phyloP scores from a whole-genome alignment of 2,329 filamentous ascomycete species.

The Arthrinium puccinioides region DNA sequence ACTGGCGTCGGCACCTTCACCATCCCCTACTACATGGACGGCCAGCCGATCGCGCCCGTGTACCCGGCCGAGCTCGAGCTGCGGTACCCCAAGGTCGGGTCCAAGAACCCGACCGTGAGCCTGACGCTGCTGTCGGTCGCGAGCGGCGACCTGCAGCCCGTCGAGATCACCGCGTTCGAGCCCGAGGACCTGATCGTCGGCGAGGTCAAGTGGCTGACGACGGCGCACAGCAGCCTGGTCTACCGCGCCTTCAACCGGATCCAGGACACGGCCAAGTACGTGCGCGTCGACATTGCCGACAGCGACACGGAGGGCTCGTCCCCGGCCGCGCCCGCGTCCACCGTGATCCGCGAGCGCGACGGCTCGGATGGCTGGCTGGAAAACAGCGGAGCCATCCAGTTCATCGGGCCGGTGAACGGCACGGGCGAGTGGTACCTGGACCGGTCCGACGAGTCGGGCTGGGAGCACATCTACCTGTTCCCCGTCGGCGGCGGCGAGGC shows the following conservation, averaged over 20 bases:
- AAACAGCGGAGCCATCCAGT: constrained; percentile 47
- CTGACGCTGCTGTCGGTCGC: constrained; percentile 51
- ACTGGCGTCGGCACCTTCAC: constrained; percentile 60
- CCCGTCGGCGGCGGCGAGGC: constrained; percentile 47
- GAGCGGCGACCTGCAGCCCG: constrained; percentile 32
- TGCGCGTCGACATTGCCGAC: constrained; percentile 46
- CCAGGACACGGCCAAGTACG: constrained; percentile 56
- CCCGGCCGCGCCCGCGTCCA: constrained; percentile 13
- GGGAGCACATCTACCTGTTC: constrained; percentile 59
- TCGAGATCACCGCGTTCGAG: constrained; percentile 50
- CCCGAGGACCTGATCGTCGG: constrained; percentile 57
- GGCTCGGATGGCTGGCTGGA: constrained; percentile 57
- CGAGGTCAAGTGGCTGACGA: constrained; percentile 61
- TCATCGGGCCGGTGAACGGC: constrained; percentile 38
- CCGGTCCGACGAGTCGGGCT: constrained; percentile 57
- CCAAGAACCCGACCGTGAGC: constrained; percentile 55
- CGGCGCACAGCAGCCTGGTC: constrained; percentile 50
- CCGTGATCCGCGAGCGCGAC: constrained; percentile 46
- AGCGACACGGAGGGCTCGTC: constrained; percentile 27
- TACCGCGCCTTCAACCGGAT: constrained; percentile 63
- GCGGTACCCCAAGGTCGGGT: constrained; percentile 62
- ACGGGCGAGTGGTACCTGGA: constrained; percentile 54
- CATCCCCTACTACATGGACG: constrained; percentile 57
- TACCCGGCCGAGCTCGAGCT: constrained; percentile 58
- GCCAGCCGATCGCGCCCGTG: constrained; percentile 33